Evolutionary conservation across 345 rosid genomes (phyloP).

Genomic region (Ailanthus altissimus): DNA sequence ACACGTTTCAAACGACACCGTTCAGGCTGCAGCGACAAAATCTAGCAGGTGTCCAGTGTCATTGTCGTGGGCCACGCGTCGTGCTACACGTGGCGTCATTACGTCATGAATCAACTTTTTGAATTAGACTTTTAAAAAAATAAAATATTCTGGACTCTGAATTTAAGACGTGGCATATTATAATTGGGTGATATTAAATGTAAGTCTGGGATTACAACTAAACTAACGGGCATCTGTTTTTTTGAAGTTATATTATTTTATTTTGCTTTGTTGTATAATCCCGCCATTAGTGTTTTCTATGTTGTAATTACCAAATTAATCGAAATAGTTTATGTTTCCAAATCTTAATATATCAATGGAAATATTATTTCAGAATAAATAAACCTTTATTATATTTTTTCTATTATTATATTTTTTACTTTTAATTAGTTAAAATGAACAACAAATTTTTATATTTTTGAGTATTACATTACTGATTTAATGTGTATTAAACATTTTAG

Average conservation of each 20-base stretch:
- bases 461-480: too few relatives aligned
- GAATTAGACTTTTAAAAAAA: background rate
- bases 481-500: too few relatives aligned
- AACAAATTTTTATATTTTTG: too few relatives aligned
- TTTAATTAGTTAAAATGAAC: too few relatives aligned
- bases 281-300: background rate
- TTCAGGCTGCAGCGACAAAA: background rate
- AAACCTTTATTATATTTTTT: too few relatives aligned
- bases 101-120: slow-evolving; percentile 2
- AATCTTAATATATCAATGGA: too few relatives aligned
- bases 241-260: background rate
- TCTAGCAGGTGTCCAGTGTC: background rate
- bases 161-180: background rate
- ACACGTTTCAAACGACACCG: background rate
- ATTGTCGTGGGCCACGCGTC: background rate
- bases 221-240: background rate
- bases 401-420: too few relatives aligned
- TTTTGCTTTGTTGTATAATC: background rate
- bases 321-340: background rate
- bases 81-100: background rate
- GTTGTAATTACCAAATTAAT: background rate
- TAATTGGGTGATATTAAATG: background rate
- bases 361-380: too few relatives aligned
- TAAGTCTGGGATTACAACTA: background rate
- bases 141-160: background rate